These are phyloP conservation scores for Aspergillus funiculosus DNA, from an alignment of 495 filamentous ascomycete species.

Conservation along the genomic window DNA sequence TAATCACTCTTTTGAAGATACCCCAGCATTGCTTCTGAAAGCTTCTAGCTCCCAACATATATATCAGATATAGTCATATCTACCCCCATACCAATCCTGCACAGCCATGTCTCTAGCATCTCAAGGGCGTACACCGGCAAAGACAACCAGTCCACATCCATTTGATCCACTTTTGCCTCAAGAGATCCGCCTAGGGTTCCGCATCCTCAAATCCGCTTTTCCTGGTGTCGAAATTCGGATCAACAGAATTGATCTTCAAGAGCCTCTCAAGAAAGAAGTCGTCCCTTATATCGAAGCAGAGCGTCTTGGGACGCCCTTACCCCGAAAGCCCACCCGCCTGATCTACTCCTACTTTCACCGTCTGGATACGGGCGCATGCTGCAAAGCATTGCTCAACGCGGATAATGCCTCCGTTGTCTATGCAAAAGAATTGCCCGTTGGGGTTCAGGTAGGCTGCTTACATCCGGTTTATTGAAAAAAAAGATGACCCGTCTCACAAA, in stretches of 20 bases:
- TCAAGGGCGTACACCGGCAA: constrained; percentile 8
- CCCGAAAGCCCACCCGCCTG: constrained; percentile 34
- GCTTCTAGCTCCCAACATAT: no score
- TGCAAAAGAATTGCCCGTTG: constrained; percentile 37
- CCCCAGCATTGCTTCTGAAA: not conserved
- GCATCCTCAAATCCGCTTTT: constrained; percentile 36
- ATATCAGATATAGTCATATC: no score
- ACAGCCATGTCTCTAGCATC: constrained; percentile 16
- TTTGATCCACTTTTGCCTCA: constrained; percentile 40
- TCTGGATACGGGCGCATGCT: constrained; percentile 37
- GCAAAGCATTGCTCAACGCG: constrained; percentile 40
- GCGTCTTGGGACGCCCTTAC: constrained; percentile 28
- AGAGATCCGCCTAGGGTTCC: constrained; percentile 39
- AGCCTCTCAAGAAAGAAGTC: constrained; percentile 39
- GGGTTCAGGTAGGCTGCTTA: constrained; percentile 30
- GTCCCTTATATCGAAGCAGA: constrained; percentile 41
- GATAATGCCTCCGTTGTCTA: constrained; percentile 36
- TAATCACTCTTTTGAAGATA: not conserved
- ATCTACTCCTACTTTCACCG: constrained; percentile 39
- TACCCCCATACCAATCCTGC: not conserved
- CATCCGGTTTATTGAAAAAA: not conserved
- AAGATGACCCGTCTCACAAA: not conserved
- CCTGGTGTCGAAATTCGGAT: constrained; percentile 37
- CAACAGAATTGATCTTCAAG: constrained; percentile 43
- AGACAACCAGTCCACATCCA: constrained; percentile 27